Evolutionary conservation across 805 yeast species (phyloP).

Genomic region (Monosporozyma yasuniensis): DNA sequence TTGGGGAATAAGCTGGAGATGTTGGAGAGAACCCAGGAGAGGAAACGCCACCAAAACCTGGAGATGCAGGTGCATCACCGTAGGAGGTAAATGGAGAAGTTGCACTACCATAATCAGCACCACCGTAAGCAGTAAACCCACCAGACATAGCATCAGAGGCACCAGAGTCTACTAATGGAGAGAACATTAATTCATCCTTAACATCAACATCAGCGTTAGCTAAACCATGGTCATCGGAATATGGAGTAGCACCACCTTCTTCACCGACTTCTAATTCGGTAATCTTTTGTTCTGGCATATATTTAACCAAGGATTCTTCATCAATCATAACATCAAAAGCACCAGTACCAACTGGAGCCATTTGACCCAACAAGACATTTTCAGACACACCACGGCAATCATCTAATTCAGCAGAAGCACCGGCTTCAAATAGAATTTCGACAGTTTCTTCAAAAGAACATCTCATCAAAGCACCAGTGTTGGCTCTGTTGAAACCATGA

Average conservation of each 20-base stretch:
- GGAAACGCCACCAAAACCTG: conserved; percentile 46
- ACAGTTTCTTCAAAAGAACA: conserved; percentile 99
- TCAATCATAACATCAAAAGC: conserved; percentile 93
- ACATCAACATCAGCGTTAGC: conserved; percentile 55
- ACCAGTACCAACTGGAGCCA: conserved; percentile 99
- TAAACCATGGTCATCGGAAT: conserved; percentile 55
- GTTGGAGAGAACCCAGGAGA: conserved; percentile 68
- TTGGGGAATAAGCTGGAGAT: conserved; percentile 71
- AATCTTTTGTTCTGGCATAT: conserved; percentile 36
- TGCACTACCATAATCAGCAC: conserved; percentile 55
- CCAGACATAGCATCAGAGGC: conserved; percentile 65
- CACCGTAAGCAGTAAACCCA: conserved; percentile 84
- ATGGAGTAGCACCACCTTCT: conserved; percentile 89
- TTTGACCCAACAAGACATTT: conserved; percentile 93
- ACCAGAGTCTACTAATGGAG: conserved; percentile 87
- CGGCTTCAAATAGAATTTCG: conserved; percentile 94
- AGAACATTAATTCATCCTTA: conserved; percentile 73
- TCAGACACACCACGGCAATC: conserved; percentile 98
- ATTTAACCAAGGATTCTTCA: conserved; percentile 65
- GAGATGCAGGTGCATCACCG: conserved; percentile 50
- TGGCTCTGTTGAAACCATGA: conserved; percentile 98
- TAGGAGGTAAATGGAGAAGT: conserved; percentile 44
- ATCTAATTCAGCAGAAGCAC: conserved; percentile 94
- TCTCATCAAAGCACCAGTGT: conserved; percentile 98
- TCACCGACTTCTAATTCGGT: conserved; percentile 35